Conservation (phyloP, 2,329 filamentous ascomycete species). For the Talaromyces sp. region DNA sequence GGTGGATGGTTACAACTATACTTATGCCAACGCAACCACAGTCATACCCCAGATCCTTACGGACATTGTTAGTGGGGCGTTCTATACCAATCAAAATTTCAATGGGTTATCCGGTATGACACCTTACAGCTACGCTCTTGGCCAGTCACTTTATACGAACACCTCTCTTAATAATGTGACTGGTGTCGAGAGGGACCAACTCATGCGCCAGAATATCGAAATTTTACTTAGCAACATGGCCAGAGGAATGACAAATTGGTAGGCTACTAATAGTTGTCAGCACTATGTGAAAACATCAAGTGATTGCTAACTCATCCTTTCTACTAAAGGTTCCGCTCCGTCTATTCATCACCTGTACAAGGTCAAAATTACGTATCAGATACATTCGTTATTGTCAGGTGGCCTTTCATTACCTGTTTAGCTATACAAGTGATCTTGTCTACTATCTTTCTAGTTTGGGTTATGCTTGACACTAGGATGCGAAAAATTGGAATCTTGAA, state of each 20-base stretch:
- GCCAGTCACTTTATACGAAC: not conserved
- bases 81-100: not conserved
- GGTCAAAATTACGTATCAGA: constrained; percentile 2
- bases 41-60: not conserved
- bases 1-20: constrained; percentile 4
- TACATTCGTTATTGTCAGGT: constrained; percentile 4
- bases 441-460: constrained; percentile 3
- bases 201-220: not conserved
- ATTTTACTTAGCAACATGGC: constrained; percentile 2
- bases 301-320: not conserved
- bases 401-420: constrained; percentile 4
- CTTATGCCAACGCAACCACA: not conserved
- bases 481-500: constrained; percentile 6
- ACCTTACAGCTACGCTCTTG: constrained; percentile 5
- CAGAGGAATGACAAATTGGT: constrained; percentile 5
- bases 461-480: constrained; percentile 4
- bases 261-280: not conserved
- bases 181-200: not conserved
- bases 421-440: constrained; percentile 2
- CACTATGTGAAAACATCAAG: no score
- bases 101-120: not conserved
- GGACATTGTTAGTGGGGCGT: not conserved
- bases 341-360: not conserved
- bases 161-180: not conserved
- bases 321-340: constrained; percentile 3